Evolutionary conservation across 345 rosid genomes (phyloP), one percentile per base, ranked within the genome.

Genomic region (Adansonia digitata): DNA sequence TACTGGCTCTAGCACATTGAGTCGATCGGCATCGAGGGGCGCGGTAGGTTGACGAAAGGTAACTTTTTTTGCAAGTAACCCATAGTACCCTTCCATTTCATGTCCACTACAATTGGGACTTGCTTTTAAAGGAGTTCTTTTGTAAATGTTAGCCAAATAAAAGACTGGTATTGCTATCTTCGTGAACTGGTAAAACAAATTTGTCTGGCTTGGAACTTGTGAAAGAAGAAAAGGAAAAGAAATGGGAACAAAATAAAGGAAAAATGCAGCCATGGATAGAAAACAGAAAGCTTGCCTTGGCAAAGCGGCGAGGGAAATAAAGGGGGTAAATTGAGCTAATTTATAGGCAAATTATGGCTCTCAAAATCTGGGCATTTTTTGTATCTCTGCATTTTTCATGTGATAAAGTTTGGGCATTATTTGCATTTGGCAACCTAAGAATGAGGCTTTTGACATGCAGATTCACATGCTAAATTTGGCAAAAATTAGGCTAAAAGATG

Each of bases 21-120:
- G 81, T 73, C 1, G 86, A 81, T 66, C 40, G 83, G 77, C 83
- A 85, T 17, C 35, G 45, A 7, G 84, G 85, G 39, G 80, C 81
- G 0, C 67, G 59, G 74, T 74, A 82, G 0, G 86, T 73, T 15
- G 83, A 76, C 13, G 88, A 83, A 35, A 31, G 20, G 74, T 85
- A 79, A 63, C 52, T 69, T 34, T 56, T 4, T 7, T 80, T 63
- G 13, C 84, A 83, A 40, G 72, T 70, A n/a, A 75, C 78, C 84
- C 82, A 78, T 22, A 74, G 8, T 53, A 71, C 71, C 42, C 49
- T 65, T 10, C 84, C 79, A 35, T 81, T n/a, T 81, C 22, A 74
- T 77, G 77, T 78, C 77, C 31, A 81, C 78, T 39, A 69, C 74
- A 31, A 80, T 63, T 0, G 74, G 66, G 35, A 80, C 24, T 75